Evolutionary conservation across 768 basidiomycete genomes (phyloP).

Genomic region (Phaeotremella skinneri): DNA sequence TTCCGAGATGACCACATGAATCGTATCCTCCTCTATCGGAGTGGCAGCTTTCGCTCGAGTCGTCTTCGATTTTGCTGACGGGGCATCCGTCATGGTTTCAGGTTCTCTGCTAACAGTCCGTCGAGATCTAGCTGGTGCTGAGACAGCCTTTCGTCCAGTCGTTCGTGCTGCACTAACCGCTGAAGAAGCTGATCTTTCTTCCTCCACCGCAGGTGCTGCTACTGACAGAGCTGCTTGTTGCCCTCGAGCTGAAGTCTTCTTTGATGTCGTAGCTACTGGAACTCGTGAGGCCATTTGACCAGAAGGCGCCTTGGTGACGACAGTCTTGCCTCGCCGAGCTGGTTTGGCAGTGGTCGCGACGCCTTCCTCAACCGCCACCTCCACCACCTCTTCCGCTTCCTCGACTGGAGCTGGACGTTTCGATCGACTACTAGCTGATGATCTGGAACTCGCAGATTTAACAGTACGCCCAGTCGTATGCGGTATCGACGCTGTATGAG

Average conservation of each 20-base stretch:
- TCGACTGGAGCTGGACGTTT: conserved; percentile 25
- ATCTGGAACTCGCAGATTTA: conserved; percentile 8
- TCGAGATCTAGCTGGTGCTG: neutral
- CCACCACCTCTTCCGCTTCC: conserved; percentile 10
- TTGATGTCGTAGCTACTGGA: no score
- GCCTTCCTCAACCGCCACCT: neutral
- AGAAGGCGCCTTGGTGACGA: no score
- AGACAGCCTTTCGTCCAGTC: neutral
- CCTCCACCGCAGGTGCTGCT: no score
- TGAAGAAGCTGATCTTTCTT: no score
- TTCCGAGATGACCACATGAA: neutral
- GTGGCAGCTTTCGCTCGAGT: neutral
- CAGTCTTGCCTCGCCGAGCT: no score
- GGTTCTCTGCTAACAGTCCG: neutral
- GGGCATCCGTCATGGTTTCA: neutral
- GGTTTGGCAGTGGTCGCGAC: no score
- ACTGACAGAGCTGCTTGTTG: no score
- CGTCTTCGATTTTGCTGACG: neutral
- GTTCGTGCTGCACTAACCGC: neutral
- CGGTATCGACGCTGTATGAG: neutral
- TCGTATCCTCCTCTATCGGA: neutral
- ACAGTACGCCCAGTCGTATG: conserved; percentile 7
- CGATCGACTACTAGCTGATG: conserved; percentile 31
- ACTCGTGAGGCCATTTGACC: no score
- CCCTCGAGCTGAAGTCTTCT: no score